Conservation (phyloP, 768 basidiomycete species). For the Rhizopogon vesiculosus region DNA sequence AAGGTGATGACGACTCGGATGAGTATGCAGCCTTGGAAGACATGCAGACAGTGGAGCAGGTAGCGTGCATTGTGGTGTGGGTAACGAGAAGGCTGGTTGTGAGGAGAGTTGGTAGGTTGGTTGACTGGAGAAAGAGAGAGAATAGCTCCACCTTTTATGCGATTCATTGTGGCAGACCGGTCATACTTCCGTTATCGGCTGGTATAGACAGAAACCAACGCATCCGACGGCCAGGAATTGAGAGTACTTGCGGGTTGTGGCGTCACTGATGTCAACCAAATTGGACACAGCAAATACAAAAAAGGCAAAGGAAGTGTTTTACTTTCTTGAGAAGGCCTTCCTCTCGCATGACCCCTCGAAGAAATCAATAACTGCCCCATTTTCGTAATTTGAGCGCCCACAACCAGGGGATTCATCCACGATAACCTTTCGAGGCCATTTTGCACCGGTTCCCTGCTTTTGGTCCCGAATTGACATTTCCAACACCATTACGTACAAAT, state of each 20-base stretch:
- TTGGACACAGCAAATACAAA: constrained; percentile 5
- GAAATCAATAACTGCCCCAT: not conserved
- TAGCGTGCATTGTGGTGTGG: constrained; percentile 13
- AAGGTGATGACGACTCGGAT: constrained; percentile 3
- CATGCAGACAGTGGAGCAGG: constrained; percentile 8
- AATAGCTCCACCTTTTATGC: constrained; percentile 20
- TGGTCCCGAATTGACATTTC: constrained; percentile 13
- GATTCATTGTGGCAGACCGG: constrained; percentile 20
- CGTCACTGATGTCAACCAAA: constrained; percentile 31
- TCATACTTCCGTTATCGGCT: constrained; percentile 32
- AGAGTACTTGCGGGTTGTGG: constrained; percentile 30
- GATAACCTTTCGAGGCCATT: constrained; percentile 30
- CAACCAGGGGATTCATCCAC: constrained; percentile 16
- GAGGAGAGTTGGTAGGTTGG: constrained; percentile 2
- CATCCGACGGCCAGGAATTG: constrained; percentile 20
- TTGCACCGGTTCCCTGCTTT: constrained; percentile 20
- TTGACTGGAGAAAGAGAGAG: not conserved
- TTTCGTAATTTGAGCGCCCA: constrained; percentile 22
- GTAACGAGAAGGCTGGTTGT: not conserved
- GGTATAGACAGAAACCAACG: constrained; percentile 25
- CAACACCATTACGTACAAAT: constrained; percentile 22
- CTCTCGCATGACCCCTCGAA: not conserved
- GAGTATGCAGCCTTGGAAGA: constrained; percentile 6
- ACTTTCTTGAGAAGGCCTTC: not conserved
- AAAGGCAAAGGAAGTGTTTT: constrained; percentile 2